Percentiles rank a stretch among this genome's conserved stretches.
These are phyloP conservation scores for Podospora fimiseda DNA, from an alignment of 495 filamentous ascomycete genomes.

Conservation along the genomic window DNA sequence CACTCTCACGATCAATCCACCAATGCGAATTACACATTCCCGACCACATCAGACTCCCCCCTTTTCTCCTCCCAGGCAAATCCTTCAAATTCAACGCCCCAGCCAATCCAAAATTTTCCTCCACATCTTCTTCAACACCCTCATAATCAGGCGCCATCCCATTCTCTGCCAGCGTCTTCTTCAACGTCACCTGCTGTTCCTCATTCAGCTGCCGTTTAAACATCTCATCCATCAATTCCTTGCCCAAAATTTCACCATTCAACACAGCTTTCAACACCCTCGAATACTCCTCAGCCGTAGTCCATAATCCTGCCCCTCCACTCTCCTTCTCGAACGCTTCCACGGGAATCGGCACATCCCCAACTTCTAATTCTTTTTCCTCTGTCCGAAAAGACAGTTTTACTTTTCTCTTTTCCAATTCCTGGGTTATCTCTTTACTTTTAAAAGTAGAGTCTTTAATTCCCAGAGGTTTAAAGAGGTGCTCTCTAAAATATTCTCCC, in stretches of 20 bases:
- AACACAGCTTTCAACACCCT: slow-evolving; percentile 48
- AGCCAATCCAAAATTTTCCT: slow-evolving; percentile 14
- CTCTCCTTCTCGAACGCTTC: slow-evolving; percentile 18
- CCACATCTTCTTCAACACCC: slow-evolving; percentile 10
- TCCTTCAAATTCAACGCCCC: slow-evolving; percentile 27
- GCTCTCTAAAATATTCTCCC: slow-evolving; percentile 17
- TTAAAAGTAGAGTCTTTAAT: slow-evolving; percentile 20
- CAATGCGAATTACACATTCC: slow-evolving; percentile 26
- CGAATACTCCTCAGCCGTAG: slow-evolving; percentile 40
- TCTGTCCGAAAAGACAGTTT: neutral
- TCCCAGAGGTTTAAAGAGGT: slow-evolving; percentile 20
- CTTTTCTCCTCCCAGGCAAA: slow-evolving; percentile 24
- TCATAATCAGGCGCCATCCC: slow-evolving; percentile 18
- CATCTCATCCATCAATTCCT: slow-evolving; percentile 41
- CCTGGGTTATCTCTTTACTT: neutral
- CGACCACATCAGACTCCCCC: slow-evolving; percentile 32
- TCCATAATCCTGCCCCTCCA: slow-evolving; percentile 50
- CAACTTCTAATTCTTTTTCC: slow-evolving; percentile 1
- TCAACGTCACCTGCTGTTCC: slow-evolving; percentile 11
- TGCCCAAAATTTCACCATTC: slow-evolving; percentile 11
- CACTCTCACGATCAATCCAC: slow-evolving; percentile 33
- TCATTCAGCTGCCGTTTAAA: slow-evolving; percentile 45
- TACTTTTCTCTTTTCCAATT: neutral
- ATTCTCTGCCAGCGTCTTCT: neutral
- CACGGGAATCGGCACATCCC: slow-evolving; percentile 3